A percentile compares a stretch with the other conserved stretches of the same genome.
These are phyloP conservation scores for Nicotiana noctiflora DNA, from an alignment of 257 asterid genomes.

Conservation along the genomic window DNA sequence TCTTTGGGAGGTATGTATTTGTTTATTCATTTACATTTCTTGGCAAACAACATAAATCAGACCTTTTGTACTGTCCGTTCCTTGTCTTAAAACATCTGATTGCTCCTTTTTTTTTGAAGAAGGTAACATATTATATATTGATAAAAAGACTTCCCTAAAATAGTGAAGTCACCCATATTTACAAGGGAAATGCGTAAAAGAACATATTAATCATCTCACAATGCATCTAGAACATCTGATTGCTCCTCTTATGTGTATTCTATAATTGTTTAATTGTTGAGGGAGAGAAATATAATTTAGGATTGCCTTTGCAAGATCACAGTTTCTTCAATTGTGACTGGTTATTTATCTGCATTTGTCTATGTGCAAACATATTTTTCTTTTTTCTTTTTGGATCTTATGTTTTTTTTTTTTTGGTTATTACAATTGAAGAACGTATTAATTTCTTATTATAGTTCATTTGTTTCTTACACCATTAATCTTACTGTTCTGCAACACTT, in stretches of 20 bases:
- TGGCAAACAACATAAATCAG: background rate
- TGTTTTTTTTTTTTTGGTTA: background rate
- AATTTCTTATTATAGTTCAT: background rate
- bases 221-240: background rate
- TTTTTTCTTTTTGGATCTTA: background rate
- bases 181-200: too few species aligned
- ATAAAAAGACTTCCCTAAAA: too few species aligned
- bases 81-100: background rate
- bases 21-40: background rate
- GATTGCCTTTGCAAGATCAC: background rate
- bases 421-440: background rate
- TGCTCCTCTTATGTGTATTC: background rate
- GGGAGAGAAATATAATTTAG: background rate
- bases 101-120: too few species aligned
- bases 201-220: too few species aligned
- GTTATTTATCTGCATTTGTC: background rate
- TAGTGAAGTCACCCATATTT: too few species aligned
- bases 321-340: background rate
- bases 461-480: background rate
- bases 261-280: background rate
- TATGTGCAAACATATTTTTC: background rate
- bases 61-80: background rate
- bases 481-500: background rate
- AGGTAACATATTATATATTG: too few species aligned
- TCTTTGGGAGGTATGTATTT: constrained; percentile 79